These are phyloP conservation scores for Excoecaria cochinchinensis DNA, from an alignment of 345 rosid species.

Conservation along the genomic window DNA sequence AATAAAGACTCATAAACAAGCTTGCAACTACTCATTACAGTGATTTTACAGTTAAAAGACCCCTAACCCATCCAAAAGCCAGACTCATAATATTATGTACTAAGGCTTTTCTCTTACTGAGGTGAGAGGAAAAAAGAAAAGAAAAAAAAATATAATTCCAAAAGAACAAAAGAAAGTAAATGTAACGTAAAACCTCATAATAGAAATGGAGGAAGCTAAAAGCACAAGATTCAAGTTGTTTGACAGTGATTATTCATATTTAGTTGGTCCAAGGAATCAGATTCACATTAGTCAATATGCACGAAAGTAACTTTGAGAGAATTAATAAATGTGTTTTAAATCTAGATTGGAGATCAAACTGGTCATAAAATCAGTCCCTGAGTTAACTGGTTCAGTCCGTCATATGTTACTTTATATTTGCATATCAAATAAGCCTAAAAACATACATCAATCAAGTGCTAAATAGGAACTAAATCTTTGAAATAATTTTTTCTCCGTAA, in stretches of 20 bases:
- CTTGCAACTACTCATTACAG: not conserved
- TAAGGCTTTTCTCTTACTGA: not conserved
- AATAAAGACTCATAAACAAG: too few species aligned
- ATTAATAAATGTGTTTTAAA: too few species aligned
- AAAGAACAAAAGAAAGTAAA: not conserved
- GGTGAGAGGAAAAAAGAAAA: not conserved
- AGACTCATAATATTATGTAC: not conserved
- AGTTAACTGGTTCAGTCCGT: not conserved
- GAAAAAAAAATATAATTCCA: not conserved
- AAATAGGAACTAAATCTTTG: too few species aligned
- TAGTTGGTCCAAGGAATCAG: not conserved
- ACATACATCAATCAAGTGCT: too few species aligned
- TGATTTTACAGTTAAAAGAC: not conserved
- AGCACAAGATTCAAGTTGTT: not conserved
- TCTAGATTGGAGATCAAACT: too few species aligned
- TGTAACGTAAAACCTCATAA: not conserved
- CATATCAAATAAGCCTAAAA: too few species aligned
- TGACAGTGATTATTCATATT: not conserved
- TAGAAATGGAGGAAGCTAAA: not conserved
- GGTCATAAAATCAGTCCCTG: too few species aligned
- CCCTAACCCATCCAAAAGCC: not conserved
- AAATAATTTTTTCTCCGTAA: too few species aligned
- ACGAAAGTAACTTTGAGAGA: too few species aligned
- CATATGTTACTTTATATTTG: not conserved
- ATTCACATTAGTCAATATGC: not conserved